Conservation (phyloP, 306 rosid genomes). For the Rosa lucieae region DNA sequence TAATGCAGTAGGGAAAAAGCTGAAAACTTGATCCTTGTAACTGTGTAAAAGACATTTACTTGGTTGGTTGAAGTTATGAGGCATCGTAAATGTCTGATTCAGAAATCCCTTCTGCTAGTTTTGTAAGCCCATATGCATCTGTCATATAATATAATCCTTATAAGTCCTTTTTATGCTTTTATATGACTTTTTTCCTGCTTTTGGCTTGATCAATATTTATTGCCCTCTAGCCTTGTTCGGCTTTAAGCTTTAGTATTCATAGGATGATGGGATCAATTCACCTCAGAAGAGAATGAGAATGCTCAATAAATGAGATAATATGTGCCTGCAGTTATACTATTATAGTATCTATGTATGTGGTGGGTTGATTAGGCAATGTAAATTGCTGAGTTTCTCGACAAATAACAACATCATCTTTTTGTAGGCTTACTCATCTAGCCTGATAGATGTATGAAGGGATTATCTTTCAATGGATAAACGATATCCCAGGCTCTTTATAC, state of each 20-base stretch:
- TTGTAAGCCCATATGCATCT: background rate
- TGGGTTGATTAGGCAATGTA: too few relatives aligned
- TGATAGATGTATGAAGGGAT: too few relatives aligned
- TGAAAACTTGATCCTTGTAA: too few relatives aligned
- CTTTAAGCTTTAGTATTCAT: conserved; percentile 3
- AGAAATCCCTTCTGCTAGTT: background rate
- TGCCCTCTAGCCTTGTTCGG: background rate
- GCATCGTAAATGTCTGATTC: background rate
- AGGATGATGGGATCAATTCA: conserved; percentile 5
- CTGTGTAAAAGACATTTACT: background rate
- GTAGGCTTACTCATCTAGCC: too few relatives aligned
- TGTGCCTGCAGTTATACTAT: background rate
- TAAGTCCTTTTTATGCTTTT: background rate
- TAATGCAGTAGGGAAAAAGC: too few relatives aligned
- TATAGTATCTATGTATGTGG: too few relatives aligned
- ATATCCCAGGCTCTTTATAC: too few relatives aligned
- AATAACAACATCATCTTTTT: too few relatives aligned
- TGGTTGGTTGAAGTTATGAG: background rate
- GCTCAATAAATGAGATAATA: background rate
- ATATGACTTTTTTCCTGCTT: background rate
- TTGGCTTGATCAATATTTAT: background rate
- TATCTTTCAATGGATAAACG: too few relatives aligned
- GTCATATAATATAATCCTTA: background rate
- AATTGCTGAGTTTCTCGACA: too few relatives aligned
- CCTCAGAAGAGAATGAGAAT: background rate